Base-by-base conservation (phyloP, 1,284 basidiomycete genomes). In the Xanthoconium separans region DNA sequence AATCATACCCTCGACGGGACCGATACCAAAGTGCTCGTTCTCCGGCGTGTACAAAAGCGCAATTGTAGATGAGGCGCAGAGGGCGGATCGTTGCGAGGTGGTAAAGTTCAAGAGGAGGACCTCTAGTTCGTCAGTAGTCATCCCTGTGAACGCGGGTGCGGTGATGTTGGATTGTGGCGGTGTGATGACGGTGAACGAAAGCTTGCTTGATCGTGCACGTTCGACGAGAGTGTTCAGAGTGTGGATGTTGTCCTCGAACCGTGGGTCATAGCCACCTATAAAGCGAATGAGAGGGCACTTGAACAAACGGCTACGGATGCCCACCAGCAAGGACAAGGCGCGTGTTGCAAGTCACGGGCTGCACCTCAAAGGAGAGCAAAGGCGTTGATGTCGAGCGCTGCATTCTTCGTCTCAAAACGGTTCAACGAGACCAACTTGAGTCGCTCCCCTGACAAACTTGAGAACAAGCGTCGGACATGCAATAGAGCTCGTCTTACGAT, bases 21-120 rank as follows among this genome's bases (percentile, higher is more conserved):
- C 95, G 62, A 99, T 98, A 2, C 96, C 96, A 68, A 99, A 97
- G 71, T 99, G 96, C 68, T 99, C 96, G 70, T 97, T 95, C 2
- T 83, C 78, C 0, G 97, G 96, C 0, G 97, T 99, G 71, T 99
- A 99, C 4, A 98, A 79, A 0, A 99, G 77, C 0, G 83, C 88
- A 11, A 82, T 73, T 0, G 91, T 92, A 2, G 79, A 80, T 0
- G 82, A 67, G 1, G 83, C 77, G 15, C 77, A 80, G 20, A 97
- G 80, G 8, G 86, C 84, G 0, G 89, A 84, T 31, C 93, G 87
- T 65, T 96, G 93, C 0, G 77, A 64, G 1, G 85, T 87, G 1
- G 88, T 85, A 70, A 95, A 93, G 73, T 95, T 96, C 55, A 94
- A 82, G 11, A 97, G 77, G 24, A 94, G 70, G 29, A 97, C 75